Evolutionary conservation across 1,139 yeast genomes (phyloP), one percentile per base, ranked within the genome.

Genomic region (Zygoascus sp.): DNA sequence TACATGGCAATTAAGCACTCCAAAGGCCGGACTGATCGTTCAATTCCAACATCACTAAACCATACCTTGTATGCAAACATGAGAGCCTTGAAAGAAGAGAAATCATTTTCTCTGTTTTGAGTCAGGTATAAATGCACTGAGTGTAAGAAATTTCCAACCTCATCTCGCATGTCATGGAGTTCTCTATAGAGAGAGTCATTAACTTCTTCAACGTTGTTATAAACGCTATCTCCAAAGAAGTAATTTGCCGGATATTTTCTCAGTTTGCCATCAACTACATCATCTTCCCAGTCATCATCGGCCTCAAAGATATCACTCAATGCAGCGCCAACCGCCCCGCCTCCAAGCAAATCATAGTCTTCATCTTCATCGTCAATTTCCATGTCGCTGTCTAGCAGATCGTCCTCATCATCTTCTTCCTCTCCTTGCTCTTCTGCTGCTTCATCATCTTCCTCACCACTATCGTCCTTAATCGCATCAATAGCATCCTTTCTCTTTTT

Each of bases 11-110:
- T 61, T 9, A 74, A 64, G 38, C 68, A 70, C 32, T 75, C 77
- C 52, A 81, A 79, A 10, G 77, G 68, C 45, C 76, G 83, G 44
- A 83, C 76, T 1, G 83, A 69, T 11, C 85, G 71, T 57, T 86
- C 95, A 53, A 79, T 74, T 1, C 96, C 95, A 22, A 85, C 84
- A 62, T 89, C 95, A 15, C 86, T 76, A 53, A 92, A 79, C 89
- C 95, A 92, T 9, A 84, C 80, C 56, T 84, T 81, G 46, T 84
- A 64, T 2, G 83, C 83, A 59, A 80, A 79, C 41, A 89, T 66
- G 42, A 83, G 72, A 39, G 81, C 80, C 56, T 80, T 80, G 62
- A 82, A 77, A 16, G 86, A 65, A 15, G 79, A 78, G n/a, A 87
- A 77, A 53, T 87, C 84, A 53, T 85, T 89, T 47, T 77, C 80